phyloP scores from a whole-genome alignment of 2,329 filamentous ascomycete genomes.

The Hypoxylon sp. region DNA sequence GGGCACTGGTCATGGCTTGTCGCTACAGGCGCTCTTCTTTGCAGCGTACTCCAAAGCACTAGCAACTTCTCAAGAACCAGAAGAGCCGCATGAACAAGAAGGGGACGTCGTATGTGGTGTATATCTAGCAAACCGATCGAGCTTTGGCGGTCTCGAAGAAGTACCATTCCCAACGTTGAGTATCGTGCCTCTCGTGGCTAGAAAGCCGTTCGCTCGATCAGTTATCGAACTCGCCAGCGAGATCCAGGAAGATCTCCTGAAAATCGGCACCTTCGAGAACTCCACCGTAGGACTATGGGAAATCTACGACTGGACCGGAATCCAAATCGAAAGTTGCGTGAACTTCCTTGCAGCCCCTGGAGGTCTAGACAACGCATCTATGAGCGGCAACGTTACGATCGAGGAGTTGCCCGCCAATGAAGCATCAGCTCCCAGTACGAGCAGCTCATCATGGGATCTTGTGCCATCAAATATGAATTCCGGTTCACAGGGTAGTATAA shows the following conservation, averaged over 20 bases:
- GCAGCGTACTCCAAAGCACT: slow-evolving; percentile 69
- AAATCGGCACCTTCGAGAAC: slow-evolving; percentile 65
- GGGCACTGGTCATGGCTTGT: slow-evolving; percentile 61
- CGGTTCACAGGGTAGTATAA: slow-evolving; percentile 34
- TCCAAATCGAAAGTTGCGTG: slow-evolving; percentile 75
- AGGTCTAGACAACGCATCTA: background rate
- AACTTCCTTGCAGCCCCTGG: slow-evolving; percentile 76
- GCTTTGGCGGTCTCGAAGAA: slow-evolving; percentile 58
- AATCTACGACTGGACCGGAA: slow-evolving; percentile 77
- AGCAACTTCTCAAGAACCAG: slow-evolving; percentile 25
- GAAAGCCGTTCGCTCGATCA: slow-evolving; percentile 38
- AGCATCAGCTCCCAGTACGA: background rate
- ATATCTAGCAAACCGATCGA: slow-evolving; percentile 81
- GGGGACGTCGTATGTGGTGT: slow-evolving; percentile 73
- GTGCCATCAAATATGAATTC: slow-evolving; percentile 22
- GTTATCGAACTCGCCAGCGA: slow-evolving; percentile 62
- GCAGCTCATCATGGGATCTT: slow-evolving; percentile 15
- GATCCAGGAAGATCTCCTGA: slow-evolving; percentile 74
- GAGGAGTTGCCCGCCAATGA: slow-evolving; percentile 15
- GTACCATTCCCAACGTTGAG: slow-evolving; percentile 76
- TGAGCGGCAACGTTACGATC: slow-evolving; percentile 18
- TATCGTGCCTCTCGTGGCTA: slow-evolving; percentile 75
- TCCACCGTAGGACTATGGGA: slow-evolving; percentile 72
- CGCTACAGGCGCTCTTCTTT: slow-evolving; percentile 78
- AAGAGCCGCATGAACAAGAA: background rate